Base-by-base conservation (phyloP, 2,329 filamentous ascomycete species). In the Cladosporium colombiae region DNA sequence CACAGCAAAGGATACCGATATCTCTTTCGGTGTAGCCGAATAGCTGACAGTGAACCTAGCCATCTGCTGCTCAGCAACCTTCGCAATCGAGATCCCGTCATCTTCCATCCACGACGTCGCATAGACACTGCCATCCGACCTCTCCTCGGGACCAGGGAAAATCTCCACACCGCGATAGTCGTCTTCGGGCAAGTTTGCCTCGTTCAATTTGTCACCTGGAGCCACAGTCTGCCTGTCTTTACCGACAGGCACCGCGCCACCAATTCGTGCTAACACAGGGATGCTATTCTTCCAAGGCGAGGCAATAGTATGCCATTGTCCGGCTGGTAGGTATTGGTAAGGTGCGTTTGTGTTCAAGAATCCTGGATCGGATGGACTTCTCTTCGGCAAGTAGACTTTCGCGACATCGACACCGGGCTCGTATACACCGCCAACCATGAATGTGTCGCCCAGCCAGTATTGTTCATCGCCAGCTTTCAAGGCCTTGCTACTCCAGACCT, bases 381-480 rank as follows among this genome's bases (percentile, higher is more conserved):
- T 78, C 27, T 79, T 79, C 0, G 89, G 89, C 0, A 91, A 82
- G 70, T 92, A 92, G 10, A 92, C 78, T 13, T 78, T 82, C 0
- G 84, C 86, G 13, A 78, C 81, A 25, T 76, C 81, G 1, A 81
- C 80, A 4, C 85, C 87, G 0, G 87, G 79, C 70, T 88, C 83
- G 71, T 89, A 91, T 0, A 91, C 88, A 5, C 89, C 89, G 2
- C 87, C 87, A 8, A 92, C 79, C 0, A 92, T 80, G 10, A 91
- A 77, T 0, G 83, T 81, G 64, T 90, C 87, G 13, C 89, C 89
- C 27, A 91, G 84, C 89, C 89, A 92, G 78, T 88, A 92, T 73
- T 92, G 89, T 4, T 85, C 85, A 70, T 91, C 89, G 8, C 89
- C 89, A 33, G 84, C 81, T 64, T 84, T 87, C 3, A 91, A 78